These are phyloP conservation scores for Flaveria linearis DNA, from an alignment of 129 eudicot genomes.

Conservation along the genomic window DNA sequence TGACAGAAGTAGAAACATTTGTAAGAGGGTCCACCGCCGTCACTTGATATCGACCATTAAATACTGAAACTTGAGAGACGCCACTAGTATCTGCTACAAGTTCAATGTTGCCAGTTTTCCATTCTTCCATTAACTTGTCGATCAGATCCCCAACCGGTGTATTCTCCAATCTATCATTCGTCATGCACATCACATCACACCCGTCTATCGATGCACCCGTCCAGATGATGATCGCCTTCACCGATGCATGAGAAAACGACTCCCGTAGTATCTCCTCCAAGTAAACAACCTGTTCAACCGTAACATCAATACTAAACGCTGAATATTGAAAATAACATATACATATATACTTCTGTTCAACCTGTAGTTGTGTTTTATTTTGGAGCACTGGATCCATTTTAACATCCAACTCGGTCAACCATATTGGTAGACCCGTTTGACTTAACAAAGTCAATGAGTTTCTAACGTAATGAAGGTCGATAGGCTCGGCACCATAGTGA, in stretches of 20 bases:
- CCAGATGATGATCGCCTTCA: constrained; percentile 70
- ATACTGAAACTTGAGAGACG: constrained; percentile 41
- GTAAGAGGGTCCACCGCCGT: constrained; percentile 29
- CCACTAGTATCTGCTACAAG: constrained; percentile 54
- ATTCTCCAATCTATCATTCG: constrained; percentile 54
- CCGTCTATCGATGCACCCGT: constrained; percentile 48
- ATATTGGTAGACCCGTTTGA: constrained; percentile 56
- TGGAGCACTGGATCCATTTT: constrained; percentile 25
- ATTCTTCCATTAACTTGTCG: constrained; percentile 46
- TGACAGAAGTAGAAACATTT: constrained; percentile 31
- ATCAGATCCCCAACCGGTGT: constrained; percentile 63
- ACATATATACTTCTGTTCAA: no score
- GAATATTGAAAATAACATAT: no score
- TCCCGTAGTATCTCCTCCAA: constrained; percentile 64
- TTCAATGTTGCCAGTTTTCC: constrained; percentile 24
- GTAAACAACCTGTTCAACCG: constrained; percentile 40
- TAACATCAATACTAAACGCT: no score
- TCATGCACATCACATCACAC: constrained; percentile 56
- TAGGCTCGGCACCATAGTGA: constrained; percentile 44
- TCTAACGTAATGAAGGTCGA: constrained; percentile 61
- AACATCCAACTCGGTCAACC: constrained; percentile 84
- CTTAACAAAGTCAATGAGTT: constrained; percentile 46
- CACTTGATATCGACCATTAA: constrained; percentile 62
- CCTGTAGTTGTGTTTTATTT: constrained; percentile 32
- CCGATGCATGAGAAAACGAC: constrained; percentile 58